Evolutionary conservation across 768 basidiomycete genomes (phyloP).

Genomic region (Rhizopogon salebrosus): DNA sequence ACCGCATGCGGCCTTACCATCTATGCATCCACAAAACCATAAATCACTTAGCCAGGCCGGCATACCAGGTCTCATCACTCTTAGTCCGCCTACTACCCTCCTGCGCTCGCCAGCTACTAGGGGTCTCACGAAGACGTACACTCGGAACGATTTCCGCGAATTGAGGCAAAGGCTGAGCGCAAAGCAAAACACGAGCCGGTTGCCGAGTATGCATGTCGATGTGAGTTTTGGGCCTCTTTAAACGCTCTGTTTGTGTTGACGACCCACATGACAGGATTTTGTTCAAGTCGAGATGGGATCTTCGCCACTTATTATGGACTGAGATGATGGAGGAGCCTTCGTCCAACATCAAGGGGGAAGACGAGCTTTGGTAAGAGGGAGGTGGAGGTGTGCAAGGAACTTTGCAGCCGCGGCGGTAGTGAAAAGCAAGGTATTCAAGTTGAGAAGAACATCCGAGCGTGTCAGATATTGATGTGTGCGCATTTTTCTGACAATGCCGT

Average conservation of each 20-base stretch:
- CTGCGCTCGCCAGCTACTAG: conserved; percentile 69
- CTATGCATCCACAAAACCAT: conserved; percentile 43
- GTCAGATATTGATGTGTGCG: too few species aligned
- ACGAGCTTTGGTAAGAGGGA: too few species aligned
- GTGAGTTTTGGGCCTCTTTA: conserved; percentile 34
- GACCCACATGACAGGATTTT: neutral
- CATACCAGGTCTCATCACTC: conserved; percentile 55
- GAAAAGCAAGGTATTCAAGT: too few species aligned
- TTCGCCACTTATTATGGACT: conserved; percentile 28
- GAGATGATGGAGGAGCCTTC: too few species aligned
- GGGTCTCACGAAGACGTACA: conserved; percentile 78
- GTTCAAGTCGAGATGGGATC: conserved; percentile 14
- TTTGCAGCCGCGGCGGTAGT: too few species aligned
- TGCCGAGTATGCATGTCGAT: conserved; percentile 82
- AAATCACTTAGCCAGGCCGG: conserved; percentile 43
- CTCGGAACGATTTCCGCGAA: conserved; percentile 77
- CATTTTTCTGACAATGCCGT: too few species aligned
- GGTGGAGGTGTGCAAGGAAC: too few species aligned
- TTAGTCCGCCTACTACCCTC: conserved; percentile 67
- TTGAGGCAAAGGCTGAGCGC: conserved; percentile 62
- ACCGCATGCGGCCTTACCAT: conserved; percentile 33
- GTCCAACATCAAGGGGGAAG: too few species aligned
- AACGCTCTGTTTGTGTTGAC: neutral
- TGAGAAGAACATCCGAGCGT: too few species aligned
- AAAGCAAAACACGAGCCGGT: conserved; percentile 78